Evolutionary conservation across 108 stramenopile genomes (phyloP).

Genomic region (Cyclotella kingstonii): DNA sequence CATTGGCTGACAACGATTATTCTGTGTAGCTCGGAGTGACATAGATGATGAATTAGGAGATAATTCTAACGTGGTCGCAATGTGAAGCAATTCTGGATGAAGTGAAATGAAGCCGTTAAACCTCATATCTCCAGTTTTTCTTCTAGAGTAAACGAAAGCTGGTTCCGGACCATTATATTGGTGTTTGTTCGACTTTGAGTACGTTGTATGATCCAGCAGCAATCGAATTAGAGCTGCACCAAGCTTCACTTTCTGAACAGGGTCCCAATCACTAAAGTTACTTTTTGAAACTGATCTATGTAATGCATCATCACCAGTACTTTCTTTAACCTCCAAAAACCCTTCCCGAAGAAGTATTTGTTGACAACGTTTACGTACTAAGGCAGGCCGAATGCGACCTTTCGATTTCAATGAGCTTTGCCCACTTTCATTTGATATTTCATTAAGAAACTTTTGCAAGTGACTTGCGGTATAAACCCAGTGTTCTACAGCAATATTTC

Average conservation of each 20-base stretch:
- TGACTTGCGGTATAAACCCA: constrained; percentile 45
- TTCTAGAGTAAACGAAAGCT: constrained; percentile 60
- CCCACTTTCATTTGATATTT: constrained; percentile 31
- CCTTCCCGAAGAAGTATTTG: constrained; percentile 44
- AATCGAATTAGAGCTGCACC: constrained; percentile 80
- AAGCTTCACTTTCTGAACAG: constrained; percentile 64
- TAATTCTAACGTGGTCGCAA: constrained; percentile 51
- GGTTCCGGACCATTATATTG: constrained; percentile 41
- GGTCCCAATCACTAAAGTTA: constrained; percentile 68
- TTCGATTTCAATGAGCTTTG: constrained; percentile 39
- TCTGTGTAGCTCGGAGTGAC: constrained; percentile 34
- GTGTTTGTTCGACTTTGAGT: constrained; percentile 35
- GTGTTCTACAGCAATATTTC: constrained; percentile 15
- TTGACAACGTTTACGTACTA: constrained; percentile 55
- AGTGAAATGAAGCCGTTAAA: constrained; percentile 27
- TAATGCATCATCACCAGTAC: constrained; percentile 14
- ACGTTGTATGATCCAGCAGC: constrained; percentile 58
- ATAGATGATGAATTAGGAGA: constrained; percentile 41
- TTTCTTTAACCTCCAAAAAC: constrained; percentile 32
- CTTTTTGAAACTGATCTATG: constrained; percentile 49
- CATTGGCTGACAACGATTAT: constrained; percentile 87
- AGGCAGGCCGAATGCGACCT: constrained; percentile 53
- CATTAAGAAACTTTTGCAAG: constrained; percentile 38
- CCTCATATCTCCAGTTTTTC: constrained; percentile 32
- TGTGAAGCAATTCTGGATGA: constrained; percentile 34